These are phyloP conservation scores for Nitzschia sp. DNA, from an alignment of 108 stramenopile genomes.

Conservation along the genomic window DNA sequence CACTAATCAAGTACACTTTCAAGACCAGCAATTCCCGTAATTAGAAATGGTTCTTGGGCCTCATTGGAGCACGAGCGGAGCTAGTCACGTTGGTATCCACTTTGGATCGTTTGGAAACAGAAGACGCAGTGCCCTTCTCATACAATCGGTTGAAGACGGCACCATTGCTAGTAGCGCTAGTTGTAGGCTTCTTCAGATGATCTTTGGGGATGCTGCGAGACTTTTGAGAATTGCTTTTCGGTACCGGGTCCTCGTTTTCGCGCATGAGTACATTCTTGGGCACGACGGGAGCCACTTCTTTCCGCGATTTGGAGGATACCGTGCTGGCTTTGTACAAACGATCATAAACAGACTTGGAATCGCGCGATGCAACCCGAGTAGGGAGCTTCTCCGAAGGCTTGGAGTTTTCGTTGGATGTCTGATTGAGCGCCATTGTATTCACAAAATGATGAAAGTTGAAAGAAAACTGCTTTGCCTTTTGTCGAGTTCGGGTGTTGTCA, in stretches of 20 bases:
- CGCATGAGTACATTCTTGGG: slow-evolving; percentile 15
- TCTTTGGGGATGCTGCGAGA: not conserved
- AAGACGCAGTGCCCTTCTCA: slow-evolving; percentile 25
- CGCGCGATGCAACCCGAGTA: not conserved
- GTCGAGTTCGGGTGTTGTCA: not conserved
- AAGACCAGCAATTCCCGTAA: no score
- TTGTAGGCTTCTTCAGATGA: not conserved
- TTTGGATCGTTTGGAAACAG: slow-evolving; percentile 17
- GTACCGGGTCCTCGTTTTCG: slow-evolving; percentile 6
- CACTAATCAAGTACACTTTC: no score
- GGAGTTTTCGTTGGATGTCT: not conserved
- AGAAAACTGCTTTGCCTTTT: not conserved
- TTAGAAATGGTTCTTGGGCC: slow-evolving; percentile 13
- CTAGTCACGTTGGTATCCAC: not conserved
- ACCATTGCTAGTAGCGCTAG: not conserved
- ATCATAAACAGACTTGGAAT: slow-evolving; percentile 26
- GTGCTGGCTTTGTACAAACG: slow-evolving; percentile 33
- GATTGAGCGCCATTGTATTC: not conserved
- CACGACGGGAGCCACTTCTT: slow-evolving; percentile 13
- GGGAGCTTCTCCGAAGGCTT: slow-evolving; percentile 11
- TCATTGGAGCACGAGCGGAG: slow-evolving; percentile 10
- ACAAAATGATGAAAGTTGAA: not conserved
- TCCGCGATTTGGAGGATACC: slow-evolving; percentile 14
- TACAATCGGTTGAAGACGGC: slow-evolving; percentile 17
- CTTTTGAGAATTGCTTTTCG: not conserved